Percentiles rank a stretch among this genome's conserved stretches.
Conservation (phyloP, 2,329 filamentous ascomycete genomes). For the Alternaria triticina region DNA sequence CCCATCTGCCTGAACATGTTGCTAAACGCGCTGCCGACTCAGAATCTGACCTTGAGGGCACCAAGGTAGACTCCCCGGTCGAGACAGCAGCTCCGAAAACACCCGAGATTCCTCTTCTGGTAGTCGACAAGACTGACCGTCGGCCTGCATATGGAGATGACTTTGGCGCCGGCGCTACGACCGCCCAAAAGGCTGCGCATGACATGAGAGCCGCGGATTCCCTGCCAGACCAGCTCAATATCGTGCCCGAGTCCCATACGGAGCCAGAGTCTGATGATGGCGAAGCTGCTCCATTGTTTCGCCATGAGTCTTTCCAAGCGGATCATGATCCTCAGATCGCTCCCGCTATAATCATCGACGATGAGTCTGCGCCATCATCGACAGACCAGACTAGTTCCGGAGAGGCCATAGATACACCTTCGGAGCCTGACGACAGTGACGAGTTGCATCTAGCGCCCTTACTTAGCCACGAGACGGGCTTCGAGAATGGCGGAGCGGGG, state of each 20-base stretch:
- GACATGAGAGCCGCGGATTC: constrained; percentile 42
- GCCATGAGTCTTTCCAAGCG: constrained; percentile 37
- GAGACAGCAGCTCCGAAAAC: constrained; percentile 12
- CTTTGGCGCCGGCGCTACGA: constrained; percentile 42
- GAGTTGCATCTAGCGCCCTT: constrained; percentile 17
- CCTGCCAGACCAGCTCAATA: constrained; percentile 40
- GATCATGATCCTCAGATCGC: constrained; percentile 8
- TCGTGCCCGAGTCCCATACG: constrained; percentile 25
- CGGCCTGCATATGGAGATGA: constrained; percentile 46
- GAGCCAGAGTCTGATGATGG: constrained; percentile 20
- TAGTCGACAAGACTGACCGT: constrained; percentile 47
- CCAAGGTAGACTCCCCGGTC: constrained; percentile 18
- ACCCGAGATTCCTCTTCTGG: constrained; percentile 30
- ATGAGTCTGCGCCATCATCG: constrained; percentile 24
- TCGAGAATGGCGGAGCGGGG: constrained; percentile 6
- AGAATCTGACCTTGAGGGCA: constrained; percentile 27
- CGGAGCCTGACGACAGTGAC: constrained; percentile 21
- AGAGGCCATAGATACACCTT: constrained; percentile 24
- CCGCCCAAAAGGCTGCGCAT: constrained; percentile 43
- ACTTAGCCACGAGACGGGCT: constrained; percentile 19
- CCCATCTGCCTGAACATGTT: constrained; percentile 16
- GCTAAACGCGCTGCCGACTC: constrained; percentile 31
- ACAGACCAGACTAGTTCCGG: constrained; percentile 28
- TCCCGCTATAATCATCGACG: constrained; percentile 24
- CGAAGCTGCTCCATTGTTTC: constrained; percentile 39